Evolutionary conservation across 2,329 filamentous ascomycete species (phyloP).

Genomic region (Phaeosphaeria sp.): DNA sequence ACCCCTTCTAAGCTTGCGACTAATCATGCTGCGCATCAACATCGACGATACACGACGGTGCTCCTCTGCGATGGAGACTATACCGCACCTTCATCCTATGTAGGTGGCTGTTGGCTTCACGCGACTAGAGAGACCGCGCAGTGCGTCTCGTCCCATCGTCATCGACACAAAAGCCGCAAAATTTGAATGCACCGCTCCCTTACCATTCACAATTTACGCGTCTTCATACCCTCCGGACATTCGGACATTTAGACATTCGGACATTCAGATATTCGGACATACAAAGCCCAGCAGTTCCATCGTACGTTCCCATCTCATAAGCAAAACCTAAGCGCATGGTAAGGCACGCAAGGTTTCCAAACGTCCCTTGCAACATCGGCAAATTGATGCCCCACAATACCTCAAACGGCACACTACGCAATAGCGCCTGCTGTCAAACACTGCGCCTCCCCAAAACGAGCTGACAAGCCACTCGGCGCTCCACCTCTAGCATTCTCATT

Average conservation of each 20-base stretch:
- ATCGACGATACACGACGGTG: background rate
- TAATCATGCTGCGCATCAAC: background rate
- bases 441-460: background rate
- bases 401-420: constrained; percentile 31
- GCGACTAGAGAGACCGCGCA: background rate
- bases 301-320: background rate
- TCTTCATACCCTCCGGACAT: background rate
- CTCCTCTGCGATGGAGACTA: background rate
- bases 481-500: constrained; percentile 11
- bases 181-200: background rate
- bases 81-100: background rate
- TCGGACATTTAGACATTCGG: no score
- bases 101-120: background rate
- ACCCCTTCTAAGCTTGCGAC: background rate
- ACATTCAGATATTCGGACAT: background rate
- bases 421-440: constrained; percentile 16
- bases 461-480: constrained; percentile 9
- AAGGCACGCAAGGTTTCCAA: constrained; percentile 37
- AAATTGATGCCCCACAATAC: constrained; percentile 26
- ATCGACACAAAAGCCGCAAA: background rate
- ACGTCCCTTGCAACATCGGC: constrained; percentile 20
- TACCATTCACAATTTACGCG: background rate
- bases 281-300: background rate
- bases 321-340: constrained; percentile 2
- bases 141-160: background rate